Base-by-base conservation (phyloP, 2,329 filamentous ascomycete species). In the Alternaria conjuncta region DNA sequence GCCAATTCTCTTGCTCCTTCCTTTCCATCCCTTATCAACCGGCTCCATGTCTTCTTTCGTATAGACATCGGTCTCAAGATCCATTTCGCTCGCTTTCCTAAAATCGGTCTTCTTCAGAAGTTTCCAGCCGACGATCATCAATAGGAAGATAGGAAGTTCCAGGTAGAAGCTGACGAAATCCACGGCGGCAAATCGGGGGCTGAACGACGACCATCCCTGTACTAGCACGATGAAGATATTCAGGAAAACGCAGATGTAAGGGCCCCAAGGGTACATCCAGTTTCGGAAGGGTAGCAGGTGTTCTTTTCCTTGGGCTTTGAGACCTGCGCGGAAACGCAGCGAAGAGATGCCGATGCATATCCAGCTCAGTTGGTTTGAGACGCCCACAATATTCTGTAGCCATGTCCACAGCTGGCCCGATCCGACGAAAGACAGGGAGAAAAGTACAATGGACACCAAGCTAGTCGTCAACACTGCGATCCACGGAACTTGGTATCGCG, bases 361-460 rank as follows among this genome's bases (percentile, higher is more conserved):
- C 86, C 86, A 88, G 32, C 82, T 84, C 45, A 86, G 82, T 67
- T 86, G 81, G 3, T 84, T 85, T 0, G 83, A 84, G 0, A 84
- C 82, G 55, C 84, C 91, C 18, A 88, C 89, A 49, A 92, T 86
- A 76, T 90, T 91, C 70, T 88, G 85, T 73, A 93, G 89, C 88
- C 90, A 92, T 89, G 44, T 85, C 76, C 59, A 82, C 72, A 66
- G 78, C 70, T 50, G 80, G 74, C 63, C 77, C 68, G 69, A 77
- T 78, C 60, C 80, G 74, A 59, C 82, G 72, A 72, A 84, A 79
- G 59, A 86, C 67, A 71, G 84, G 81, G 25, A 82, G 78, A 64
- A 86, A 71, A 30, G 77, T 50, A 57, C 78, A 21, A 71, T 71
- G 0, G 73, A 80, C 53, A 84, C 81, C 15, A 82, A 26, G 18